Evolutionary conservation across 176 grass and related monocot genomes (phyloP), one percentile per base, ranked within the genome.

Genomic region (Eragrostis nindensis): DNA sequence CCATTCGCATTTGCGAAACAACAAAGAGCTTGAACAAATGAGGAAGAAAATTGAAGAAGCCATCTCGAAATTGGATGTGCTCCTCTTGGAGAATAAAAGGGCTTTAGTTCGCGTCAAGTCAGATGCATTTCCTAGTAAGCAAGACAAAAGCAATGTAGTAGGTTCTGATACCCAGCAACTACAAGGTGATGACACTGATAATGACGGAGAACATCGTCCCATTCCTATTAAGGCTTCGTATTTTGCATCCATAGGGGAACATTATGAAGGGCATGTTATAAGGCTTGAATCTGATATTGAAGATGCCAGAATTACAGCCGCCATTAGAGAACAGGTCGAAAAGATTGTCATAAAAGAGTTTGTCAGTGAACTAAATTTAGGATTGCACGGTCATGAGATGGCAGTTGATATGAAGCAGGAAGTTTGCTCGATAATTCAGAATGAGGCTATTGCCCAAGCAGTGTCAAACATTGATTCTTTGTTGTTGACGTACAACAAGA

Each of bases 11-110:
- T 81, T 87, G 78, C 78, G 81, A 1, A 78, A 83, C 56, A 89
- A 93, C n/a, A 93, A 87, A 73, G 91, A 93, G 60, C 73, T 84
- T 82, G 87, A 93, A 57, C 83, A 76, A 15, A 87, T 87, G 39
- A 89, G 84, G 77, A 93, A 87, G 77, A 90, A 90, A 79, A 81
- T 93, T 0, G 49, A 39, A 38, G 84, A 84, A 49, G 65, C 79
- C 64, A 65, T 93, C 39, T 30, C 68, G 3, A 93, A 62, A 36
- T 84, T 90, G 78, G 84, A 93, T 85, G 77, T 78, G 19, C 57
- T 93, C 19, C 81, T 93, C 30, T 40, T 75, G 63, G 87, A 93
- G 77, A 79, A 78, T 66, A 84, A 87, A 48, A 85, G 82, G 59
- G 49, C 68, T 4, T 24, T 62, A 13, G 41, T 77, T 32, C 84